Evolutionary conservation across 805 yeast species (phyloP).

Genomic region (Candida odintsovae): DNA sequence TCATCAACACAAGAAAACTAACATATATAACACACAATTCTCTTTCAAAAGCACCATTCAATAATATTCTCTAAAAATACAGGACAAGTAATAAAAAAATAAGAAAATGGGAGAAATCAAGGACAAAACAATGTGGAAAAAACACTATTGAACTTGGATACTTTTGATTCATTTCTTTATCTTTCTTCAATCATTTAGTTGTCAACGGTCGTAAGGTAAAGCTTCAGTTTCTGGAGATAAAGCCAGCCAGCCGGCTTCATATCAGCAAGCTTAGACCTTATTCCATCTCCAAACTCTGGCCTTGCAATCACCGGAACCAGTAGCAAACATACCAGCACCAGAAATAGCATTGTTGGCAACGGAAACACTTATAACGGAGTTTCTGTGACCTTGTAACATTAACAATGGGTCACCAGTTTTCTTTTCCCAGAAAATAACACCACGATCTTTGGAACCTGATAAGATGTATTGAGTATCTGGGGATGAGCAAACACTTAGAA

Average conservation of each 20-base stretch:
- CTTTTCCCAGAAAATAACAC: conserved; percentile 96
- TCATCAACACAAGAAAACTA: not conserved
- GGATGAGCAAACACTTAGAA: conserved; percentile 86
- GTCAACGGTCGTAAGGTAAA: not conserved
- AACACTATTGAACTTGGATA: not conserved
- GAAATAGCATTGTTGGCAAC: conserved; percentile 73
- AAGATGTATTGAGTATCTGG: conserved; percentile 88
- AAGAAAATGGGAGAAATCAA: not conserved
- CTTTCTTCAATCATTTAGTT: not conserved
- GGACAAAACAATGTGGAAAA: not conserved
- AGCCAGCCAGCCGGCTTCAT: conserved; percentile 8
- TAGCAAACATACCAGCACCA: conserved; percentile 85
- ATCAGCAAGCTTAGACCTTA: conserved; percentile 20
- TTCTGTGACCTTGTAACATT: conserved; percentile 95
- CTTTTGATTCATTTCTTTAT: not conserved
- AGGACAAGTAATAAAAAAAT: not conserved
- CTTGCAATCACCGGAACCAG: conserved; percentile 96
- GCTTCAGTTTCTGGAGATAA: not conserved
- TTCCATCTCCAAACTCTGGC: conserved; percentile 96
- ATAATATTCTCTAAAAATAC: not conserved
- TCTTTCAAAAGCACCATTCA: not conserved
- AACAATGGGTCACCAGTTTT: conserved; percentile 84
- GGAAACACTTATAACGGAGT: conserved; percentile 91
- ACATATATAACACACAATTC: not conserved
- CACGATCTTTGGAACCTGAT: conserved; percentile 95